Conservation (phyloP, 2,329 filamentous ascomycete genomes). For the Xenoacremonium recifei region DNA sequence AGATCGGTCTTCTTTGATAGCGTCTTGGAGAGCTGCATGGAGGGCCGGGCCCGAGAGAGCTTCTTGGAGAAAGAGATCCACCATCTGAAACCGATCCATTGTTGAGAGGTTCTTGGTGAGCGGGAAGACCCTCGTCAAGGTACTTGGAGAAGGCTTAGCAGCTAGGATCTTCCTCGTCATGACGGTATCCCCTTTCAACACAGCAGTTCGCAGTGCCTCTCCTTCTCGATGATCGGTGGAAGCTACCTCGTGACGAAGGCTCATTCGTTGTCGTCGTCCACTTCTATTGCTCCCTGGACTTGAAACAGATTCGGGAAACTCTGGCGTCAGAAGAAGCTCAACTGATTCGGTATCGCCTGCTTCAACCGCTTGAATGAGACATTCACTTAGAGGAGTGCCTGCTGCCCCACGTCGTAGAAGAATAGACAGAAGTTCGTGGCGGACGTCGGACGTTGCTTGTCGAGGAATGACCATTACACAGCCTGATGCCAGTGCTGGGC, state of each 20-base stretch:
- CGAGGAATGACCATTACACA: slow-evolving; percentile 50
- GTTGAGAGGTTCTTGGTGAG: slow-evolving; percentile 42
- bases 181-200: slow-evolving; percentile 42
- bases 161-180: slow-evolving; percentile 47
- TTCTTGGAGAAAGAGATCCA: slow-evolving; percentile 48
- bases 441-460: slow-evolving; percentile 43
- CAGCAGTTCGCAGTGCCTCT: slow-evolving; percentile 48
- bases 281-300: slow-evolving; percentile 13
- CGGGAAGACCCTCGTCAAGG: slow-evolving; percentile 48
- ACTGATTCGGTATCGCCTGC: slow-evolving; percentile 46
- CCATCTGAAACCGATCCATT: slow-evolving; percentile 45
- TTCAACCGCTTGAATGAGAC: slow-evolving; percentile 49
- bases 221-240: slow-evolving; percentile 53
- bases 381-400: slow-evolving; percentile 46
- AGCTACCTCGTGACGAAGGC: slow-evolving; percentile 47
- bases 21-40: slow-evolving; percentile 49
- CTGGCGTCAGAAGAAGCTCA: slow-evolving; percentile 48
- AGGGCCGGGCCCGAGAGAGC: slow-evolving; percentile 47
- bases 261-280: slow-evolving; percentile 26
- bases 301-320: slow-evolving; percentile 37
- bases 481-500: slow-evolving; percentile 45
- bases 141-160: slow-evolving; percentile 45
- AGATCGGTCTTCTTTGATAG: slow-evolving; percentile 47
- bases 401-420: slow-evolving; percentile 51
- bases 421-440: slow-evolving; percentile 42